These are phyloP conservation scores for Leccinum glutinopallens DNA, from an alignment of 1,284 basidiomycete genomes.

Conservation along the genomic window DNA sequence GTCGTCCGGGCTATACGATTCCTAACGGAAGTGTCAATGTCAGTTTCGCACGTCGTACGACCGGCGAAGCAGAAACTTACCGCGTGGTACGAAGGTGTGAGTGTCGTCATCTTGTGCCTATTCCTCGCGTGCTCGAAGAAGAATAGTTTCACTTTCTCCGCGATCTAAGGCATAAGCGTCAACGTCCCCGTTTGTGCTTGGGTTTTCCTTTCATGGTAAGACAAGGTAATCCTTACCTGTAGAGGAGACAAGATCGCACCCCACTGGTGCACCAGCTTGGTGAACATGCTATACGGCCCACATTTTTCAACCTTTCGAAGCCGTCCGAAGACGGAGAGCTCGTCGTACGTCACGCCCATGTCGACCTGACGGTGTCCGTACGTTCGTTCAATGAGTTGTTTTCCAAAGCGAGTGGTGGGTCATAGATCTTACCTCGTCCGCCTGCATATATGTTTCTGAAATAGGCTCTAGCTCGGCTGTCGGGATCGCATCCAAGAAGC, in stretches of 20 bases:
- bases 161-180: slow-evolving; percentile 60
- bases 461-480: slow-evolving; percentile 98
- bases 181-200: background rate
- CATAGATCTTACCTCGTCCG: slow-evolving; percentile 74
- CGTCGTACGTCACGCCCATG: slow-evolving; percentile 99
- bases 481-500: slow-evolving; percentile 90
- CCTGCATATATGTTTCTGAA: slow-evolving; percentile 90
- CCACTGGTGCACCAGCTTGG: slow-evolving; percentile 93
- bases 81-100: slow-evolving; percentile 97
- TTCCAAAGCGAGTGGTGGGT: background rate
- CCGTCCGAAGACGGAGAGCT: slow-evolving; percentile 90
- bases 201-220: background rate
- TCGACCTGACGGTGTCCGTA: slow-evolving; percentile 61
- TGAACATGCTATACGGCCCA: slow-evolving; percentile 96
- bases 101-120: slow-evolving; percentile 98
- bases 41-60: background rate
- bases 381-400: background rate
- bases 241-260: slow-evolving; percentile 76
- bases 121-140: slow-evolving; percentile 98
- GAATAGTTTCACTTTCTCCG: slow-evolving; percentile 96
- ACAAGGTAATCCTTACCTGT: slow-evolving; percentile 51
- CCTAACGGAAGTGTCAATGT: slow-evolving; percentile 47
- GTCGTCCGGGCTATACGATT: slow-evolving; percentile 96
- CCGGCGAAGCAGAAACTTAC: slow-evolving; percentile 45
- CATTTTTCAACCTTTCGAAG: slow-evolving; percentile 96